Evolutionary conservation across 108 stramenopile genomes (phyloP).

Genomic region (Nitzschia inconspicua): DNA sequence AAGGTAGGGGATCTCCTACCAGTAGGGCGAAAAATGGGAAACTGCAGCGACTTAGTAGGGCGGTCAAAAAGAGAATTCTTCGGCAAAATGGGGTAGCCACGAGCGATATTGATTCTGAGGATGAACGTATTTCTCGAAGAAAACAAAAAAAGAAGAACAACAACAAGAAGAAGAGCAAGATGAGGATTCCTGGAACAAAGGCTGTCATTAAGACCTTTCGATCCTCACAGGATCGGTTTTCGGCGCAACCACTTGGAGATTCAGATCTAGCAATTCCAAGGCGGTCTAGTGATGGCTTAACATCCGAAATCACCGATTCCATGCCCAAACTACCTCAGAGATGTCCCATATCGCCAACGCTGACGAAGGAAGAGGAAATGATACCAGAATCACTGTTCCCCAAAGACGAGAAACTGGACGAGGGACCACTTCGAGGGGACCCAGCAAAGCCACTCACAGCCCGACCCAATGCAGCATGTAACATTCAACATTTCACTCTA

Average conservation of each 20-base stretch:
- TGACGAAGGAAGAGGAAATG: no score
- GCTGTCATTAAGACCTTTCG: not conserved
- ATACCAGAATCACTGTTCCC: no score
- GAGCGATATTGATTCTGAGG: constrained; percentile 13
- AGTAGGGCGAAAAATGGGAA: no score
- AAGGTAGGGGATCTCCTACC: constrained; percentile 11
- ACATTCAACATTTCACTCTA: not conserved
- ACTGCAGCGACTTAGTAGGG: constrained; percentile 7
- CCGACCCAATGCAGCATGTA: no score
- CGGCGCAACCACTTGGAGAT: not conserved
- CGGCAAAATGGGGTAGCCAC: constrained; percentile 10
- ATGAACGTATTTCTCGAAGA: constrained; percentile 1
- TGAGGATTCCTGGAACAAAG: not conserved
- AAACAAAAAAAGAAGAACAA: constrained; percentile 2
- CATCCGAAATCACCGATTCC: no score
- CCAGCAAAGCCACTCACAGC: not conserved
- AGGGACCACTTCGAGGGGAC: not conserved
- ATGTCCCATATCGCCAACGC: no score
- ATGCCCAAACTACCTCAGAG: no score
- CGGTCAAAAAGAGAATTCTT: constrained; percentile 10
- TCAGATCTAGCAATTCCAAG: no score
- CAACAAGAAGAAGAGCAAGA: constrained; percentile 4
- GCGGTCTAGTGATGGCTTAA: no score
- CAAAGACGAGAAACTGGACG: not conserved
- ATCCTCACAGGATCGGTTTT: not conserved